These are phyloP conservation scores for Oropetium thomaeum DNA, from an alignment of 176 grass and related monocot species.

Conservation along the genomic window DNA sequence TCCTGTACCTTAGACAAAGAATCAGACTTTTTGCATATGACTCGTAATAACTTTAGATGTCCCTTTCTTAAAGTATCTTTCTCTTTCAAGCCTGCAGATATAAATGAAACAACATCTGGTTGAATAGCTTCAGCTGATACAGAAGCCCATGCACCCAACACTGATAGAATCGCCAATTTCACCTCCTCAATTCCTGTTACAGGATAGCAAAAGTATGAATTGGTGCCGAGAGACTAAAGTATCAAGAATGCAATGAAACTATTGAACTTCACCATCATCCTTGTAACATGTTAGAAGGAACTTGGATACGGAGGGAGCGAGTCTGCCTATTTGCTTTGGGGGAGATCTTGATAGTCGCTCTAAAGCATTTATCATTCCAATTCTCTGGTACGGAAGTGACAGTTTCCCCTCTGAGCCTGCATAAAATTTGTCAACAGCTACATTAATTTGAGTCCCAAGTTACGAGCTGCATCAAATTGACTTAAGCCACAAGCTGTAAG, in stretches of 20 bases:
- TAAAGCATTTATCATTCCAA: conserved; percentile 78
- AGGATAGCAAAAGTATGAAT: conserved; percentile 29
- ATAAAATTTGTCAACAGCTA: conserved; percentile 33
- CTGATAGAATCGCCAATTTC: conserved; percentile 74
- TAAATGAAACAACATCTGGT: conserved; percentile 74
- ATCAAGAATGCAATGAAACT: conserved; percentile 30
- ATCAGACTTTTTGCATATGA: conserved; percentile 78
- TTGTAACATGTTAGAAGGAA: conserved; percentile 86
- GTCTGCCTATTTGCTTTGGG: conserved; percentile 66
- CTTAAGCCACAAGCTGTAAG: conserved; percentile 6
- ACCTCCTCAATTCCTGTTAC: conserved; percentile 93
- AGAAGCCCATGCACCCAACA: conserved; percentile 69
- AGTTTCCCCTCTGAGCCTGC: conserved; percentile 98
- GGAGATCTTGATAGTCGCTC: conserved; percentile 71
- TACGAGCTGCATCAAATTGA: conserved; percentile 1
- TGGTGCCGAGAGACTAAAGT: neutral
- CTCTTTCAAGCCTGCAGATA: conserved; percentile 79
- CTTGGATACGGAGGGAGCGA: conserved; percentile 66
- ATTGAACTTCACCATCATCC: conserved; percentile 69
- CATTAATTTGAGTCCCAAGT: conserved; percentile 16
- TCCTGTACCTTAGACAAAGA: conserved; percentile 67
- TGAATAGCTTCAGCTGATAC: conserved; percentile 70
- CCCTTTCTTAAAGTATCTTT: conserved; percentile 91
- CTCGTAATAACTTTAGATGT: conserved; percentile 72
- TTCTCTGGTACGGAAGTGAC: conserved; percentile 78